Evolutionary conservation across 805 yeast genomes (phyloP), one percentile per base, ranked within the genome.

Genomic region (Kluyveromyces siamensis): DNA sequence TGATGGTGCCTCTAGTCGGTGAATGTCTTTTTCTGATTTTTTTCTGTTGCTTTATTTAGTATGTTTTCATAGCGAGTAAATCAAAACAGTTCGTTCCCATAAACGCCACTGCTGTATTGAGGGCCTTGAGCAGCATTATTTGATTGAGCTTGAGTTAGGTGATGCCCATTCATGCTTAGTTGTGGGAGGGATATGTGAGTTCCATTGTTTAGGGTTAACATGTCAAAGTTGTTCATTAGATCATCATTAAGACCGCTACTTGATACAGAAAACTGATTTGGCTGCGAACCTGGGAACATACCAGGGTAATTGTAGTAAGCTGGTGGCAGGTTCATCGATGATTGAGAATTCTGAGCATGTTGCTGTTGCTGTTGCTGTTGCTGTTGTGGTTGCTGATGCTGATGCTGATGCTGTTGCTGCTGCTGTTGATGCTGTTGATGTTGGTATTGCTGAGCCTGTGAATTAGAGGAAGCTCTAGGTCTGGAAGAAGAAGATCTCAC

Each of bases 261-360:
- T 21, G 44, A 53, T 13, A 49, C 47, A 18, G 54, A 17, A 48
- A 53, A 57, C 18, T 49, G 48, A 19, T 51, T 52, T 18, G 40
- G 47, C 18, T 37, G 44, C 27, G 40, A 45, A 9, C 52, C 55
- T 0, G 69, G 67, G 39, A 61, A 65, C 46, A 55, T 52, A 1
- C 67, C 68, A n/a, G 69, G 67, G 45, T 63, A 65, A 37, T 57
- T 60, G 45, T 54, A 56, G 49, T 56, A 60, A n/a, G 50, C 44
- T 45, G 50, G 30, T 19, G 27, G 18, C 13, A 45, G 44, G 17
- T 46, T 38, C 19, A 42, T 46, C 9, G 30, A 27, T 37, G 40
- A 27, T 41, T 37, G 30, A 8, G 21, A 43, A 10, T 33, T 27
- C 33, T 44, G 41, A 8, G 37, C 37, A 21, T 8, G 16, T 36